Conservation (phyloP, 805 yeast genomes). For the Suhomyces xylopsoci region DNA sequence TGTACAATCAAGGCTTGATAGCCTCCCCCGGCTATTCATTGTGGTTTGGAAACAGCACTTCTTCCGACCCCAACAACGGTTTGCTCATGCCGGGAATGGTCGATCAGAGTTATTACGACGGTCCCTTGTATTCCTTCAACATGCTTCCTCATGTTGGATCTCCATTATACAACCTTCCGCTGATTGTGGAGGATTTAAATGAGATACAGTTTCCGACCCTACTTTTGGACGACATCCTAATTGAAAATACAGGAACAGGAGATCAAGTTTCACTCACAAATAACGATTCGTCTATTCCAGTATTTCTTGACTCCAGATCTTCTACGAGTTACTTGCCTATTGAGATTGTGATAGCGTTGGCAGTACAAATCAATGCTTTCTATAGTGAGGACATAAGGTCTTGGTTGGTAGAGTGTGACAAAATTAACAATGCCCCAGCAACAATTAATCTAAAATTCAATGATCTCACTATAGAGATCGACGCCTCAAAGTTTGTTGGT, state of each 20-base stretch:
- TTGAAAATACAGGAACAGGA: constrained; percentile 35
- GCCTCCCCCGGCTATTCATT: constrained; percentile 33
- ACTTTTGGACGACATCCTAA: constrained; percentile 20
- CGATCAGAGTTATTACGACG: constrained; percentile 44
- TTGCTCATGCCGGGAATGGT: constrained; percentile 58
- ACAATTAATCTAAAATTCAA: constrained; percentile 53
- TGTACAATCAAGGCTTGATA: constrained; percentile 20
- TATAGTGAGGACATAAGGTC: constrained; percentile 44
- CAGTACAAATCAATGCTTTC: constrained; percentile 67
- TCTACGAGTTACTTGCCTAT: constrained; percentile 52
- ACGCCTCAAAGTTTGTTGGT: constrained; percentile 46
- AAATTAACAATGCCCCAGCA: constrained; percentile 46
- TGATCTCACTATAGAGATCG: constrained; percentile 46
- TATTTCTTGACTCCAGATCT: constrained; percentile 56
- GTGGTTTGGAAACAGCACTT: constrained; percentile 20
- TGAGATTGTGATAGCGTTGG: constrained; percentile 54
- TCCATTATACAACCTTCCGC: too few relatives aligned
- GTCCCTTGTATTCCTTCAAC: constrained; percentile 48
- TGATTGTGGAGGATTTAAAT: constrained; percentile 3
- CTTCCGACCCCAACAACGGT: constrained; percentile 18
- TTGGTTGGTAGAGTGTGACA: constrained; percentile 65
- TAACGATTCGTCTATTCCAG: constrained; percentile 43
- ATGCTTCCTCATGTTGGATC: constrained; percentile 37
- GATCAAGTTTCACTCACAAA: constrained; percentile 31
- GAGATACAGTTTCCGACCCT: constrained; percentile 28